phyloP scores from a whole-genome alignment of 371 early-diverging fungal species.

The Mucor indicus region DNA sequence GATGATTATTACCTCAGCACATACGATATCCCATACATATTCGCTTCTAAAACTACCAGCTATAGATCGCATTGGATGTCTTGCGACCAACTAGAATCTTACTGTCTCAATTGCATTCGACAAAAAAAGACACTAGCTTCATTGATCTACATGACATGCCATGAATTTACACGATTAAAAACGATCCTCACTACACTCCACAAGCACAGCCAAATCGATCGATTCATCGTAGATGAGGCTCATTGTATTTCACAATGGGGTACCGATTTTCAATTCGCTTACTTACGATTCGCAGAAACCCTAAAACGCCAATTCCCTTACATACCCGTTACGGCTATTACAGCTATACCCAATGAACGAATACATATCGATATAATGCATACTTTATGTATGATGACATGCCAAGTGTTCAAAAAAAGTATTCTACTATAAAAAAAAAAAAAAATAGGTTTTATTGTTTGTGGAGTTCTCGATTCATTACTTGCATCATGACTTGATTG shows the following conservation, averaged over 20 bases:
- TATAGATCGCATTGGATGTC: too few relatives aligned
- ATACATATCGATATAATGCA: neutral
- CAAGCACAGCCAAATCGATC: neutral
- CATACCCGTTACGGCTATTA: neutral
- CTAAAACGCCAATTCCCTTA: neutral
- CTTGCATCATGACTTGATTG: conserved; percentile 70
- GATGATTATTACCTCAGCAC: neutral
- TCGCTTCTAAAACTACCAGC: too few relatives aligned
- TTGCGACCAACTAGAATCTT: too few relatives aligned
- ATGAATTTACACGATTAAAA: neutral
- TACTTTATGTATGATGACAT: neutral
- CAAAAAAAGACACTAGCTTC: neutral
- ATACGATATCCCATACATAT: neutral
- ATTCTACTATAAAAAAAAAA: neutral
- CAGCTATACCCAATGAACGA: conserved; percentile 4
- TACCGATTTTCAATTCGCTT: neutral
- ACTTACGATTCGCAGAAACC: neutral
- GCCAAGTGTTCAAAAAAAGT: conserved; percentile 8
- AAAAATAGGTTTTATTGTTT: neutral
- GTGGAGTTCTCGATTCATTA: conserved; percentile 52
- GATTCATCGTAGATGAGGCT: neutral
- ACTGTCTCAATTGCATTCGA: too few relatives aligned
- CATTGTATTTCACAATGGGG: conserved; percentile 1
- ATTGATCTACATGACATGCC: neutral
- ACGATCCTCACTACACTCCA: neutral